These are phyloP conservation scores for Rhodocollybia butyracea DNA, from an alignment of 768 basidiomycete species.

Conservation along the genomic window DNA sequence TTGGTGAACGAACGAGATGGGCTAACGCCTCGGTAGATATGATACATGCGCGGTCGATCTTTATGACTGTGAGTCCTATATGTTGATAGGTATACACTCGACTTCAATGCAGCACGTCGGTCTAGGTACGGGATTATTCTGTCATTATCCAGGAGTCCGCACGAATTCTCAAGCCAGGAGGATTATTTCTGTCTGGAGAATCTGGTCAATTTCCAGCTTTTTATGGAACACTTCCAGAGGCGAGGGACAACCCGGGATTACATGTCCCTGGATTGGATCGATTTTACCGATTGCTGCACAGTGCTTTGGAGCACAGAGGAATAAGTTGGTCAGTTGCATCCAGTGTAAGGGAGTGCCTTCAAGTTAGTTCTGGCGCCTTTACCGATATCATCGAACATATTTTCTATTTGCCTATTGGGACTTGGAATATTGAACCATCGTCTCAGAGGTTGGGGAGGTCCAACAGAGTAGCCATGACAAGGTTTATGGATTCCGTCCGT, in stretches of 20 bases:
- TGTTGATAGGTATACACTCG: not conserved
- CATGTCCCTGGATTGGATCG: slow-evolving; percentile 37
- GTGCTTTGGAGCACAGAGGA: slow-evolving; percentile 27
- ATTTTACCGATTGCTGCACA: slow-evolving; percentile 36
- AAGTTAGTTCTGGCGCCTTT: slow-evolving; percentile 39
- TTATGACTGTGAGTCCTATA: slow-evolving; percentile 55
- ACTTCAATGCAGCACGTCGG: slow-evolving; percentile 13
- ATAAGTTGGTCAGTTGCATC: slow-evolving; percentile 37
- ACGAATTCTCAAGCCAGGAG: slow-evolving; percentile 67
- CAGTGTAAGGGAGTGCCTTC: slow-evolving; percentile 30
- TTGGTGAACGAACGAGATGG: slow-evolving; percentile 52
- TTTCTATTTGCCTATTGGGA: slow-evolving; percentile 53
- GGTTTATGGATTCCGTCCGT: slow-evolving; percentile 46
- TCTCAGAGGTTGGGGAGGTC: slow-evolving; percentile 37
- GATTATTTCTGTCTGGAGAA: slow-evolving; percentile 66
- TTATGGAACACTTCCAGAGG: slow-evolving; percentile 26
- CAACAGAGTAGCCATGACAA: slow-evolving; percentile 34
- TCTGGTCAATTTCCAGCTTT: slow-evolving; percentile 45
- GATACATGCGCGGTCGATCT: slow-evolving; percentile 59
- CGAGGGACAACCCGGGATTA: slow-evolving; percentile 18
- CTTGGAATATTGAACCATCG: slow-evolving; percentile 39
- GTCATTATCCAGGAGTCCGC: slow-evolving; percentile 52
- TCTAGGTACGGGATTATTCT: slow-evolving; percentile 55
- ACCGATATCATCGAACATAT: slow-evolving; percentile 29
- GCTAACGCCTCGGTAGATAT: slow-evolving; percentile 55